Evolutionary conservation across 495 filamentous ascomycete genomes (phyloP), one percentile per base, ranked within the genome.

Genomic region (Friedmanniomyces simplex): DNA sequence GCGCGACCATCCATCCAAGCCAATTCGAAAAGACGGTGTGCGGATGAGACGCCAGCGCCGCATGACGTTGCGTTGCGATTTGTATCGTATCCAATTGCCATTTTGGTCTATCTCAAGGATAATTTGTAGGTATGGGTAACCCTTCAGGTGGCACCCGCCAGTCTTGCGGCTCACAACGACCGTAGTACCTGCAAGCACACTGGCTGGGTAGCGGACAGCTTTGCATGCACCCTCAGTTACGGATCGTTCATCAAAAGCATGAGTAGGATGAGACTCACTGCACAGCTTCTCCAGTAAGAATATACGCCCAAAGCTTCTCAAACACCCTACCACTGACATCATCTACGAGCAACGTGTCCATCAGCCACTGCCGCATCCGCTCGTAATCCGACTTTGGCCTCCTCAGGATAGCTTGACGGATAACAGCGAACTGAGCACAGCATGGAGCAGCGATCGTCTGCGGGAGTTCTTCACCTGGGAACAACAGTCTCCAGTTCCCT

Each of bases 281-380:
- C 36, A 59, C 56, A 34, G 50, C 37, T 50, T 59, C 50, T 13
- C 65, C 62, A 0, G 76, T 77, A 57, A 88, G 88, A 14, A 88
- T 69, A 54, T 77, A 83, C 52, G 83, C 82, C 83, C 83, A 88
- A 3, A 85, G 71, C 66, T 88, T 87, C 71, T 88, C 85, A 80
- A 82, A 84, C 11, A 87, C 76, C 28, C 85, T 77, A 2, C 86
- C 85, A 1, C 81, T 77, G 42, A 88, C 74, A 57, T 79, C 81
- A 63, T 88, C 83, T 56, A 75, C 76, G 32, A 82, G 66, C 43
- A 76, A 71, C n/a, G 81, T 85, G 36, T 73, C 71, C 21, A 87
- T 64, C 32, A 90, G 68, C 84, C 84, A 88, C 63, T 86, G 77
- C 45, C 84, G 76, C 65, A 80, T 82, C 59, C 74, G 80, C 46